Conservation (phyloP, 768 basidiomycete genomes). For the Pleurotus pulmonarius region DNA sequence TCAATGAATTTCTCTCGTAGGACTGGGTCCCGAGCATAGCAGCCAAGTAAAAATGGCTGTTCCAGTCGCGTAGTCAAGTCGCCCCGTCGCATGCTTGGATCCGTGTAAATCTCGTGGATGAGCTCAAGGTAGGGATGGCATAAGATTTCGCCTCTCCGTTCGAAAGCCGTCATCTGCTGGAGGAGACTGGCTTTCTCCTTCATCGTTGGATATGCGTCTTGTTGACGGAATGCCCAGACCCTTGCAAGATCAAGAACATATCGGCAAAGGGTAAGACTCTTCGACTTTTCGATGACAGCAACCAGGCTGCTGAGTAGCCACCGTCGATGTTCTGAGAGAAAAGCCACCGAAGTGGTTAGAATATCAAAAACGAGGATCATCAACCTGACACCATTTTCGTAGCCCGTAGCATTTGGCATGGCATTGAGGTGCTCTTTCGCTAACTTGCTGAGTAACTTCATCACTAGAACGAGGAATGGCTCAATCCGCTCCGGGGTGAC, state of each 20-base stretch:
- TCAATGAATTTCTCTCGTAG: slow-evolving; percentile 87
- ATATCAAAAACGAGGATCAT: slow-evolving; percentile 84
- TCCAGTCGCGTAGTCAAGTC: slow-evolving; percentile 93
- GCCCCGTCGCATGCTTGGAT: slow-evolving; percentile 79
- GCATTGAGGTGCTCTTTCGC: slow-evolving; percentile 83
- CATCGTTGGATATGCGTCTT: slow-evolving; percentile 85
- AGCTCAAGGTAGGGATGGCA: slow-evolving; percentile 84
- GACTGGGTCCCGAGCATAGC: slow-evolving; percentile 73
- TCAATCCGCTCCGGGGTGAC: slow-evolving; percentile 83
- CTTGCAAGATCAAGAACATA: slow-evolving; percentile 84
- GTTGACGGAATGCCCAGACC: slow-evolving; percentile 85
- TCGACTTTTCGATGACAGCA: slow-evolving; percentile 86
- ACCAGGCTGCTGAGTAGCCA: slow-evolving; percentile 75
- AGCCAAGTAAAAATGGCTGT: slow-evolving; percentile 89
- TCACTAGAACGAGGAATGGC: slow-evolving; percentile 65
- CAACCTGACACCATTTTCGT: slow-evolving; percentile 59
- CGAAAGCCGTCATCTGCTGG: slow-evolving; percentile 84
- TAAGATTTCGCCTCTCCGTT: slow-evolving; percentile 72
- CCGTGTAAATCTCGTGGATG: slow-evolving; percentile 92
- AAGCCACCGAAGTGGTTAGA: slow-evolving; percentile 73
- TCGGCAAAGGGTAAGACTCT: slow-evolving; percentile 71
- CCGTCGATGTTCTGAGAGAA: slow-evolving; percentile 83
- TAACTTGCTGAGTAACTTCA: slow-evolving; percentile 82
- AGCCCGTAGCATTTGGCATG: slow-evolving; percentile 40
- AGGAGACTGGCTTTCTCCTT: slow-evolving; percentile 93